Evolutionary conservation across 345 rosid species (phyloP), one percentile per base, ranked within the genome.

Genomic region (Dipteronia dyeriana): DNA sequence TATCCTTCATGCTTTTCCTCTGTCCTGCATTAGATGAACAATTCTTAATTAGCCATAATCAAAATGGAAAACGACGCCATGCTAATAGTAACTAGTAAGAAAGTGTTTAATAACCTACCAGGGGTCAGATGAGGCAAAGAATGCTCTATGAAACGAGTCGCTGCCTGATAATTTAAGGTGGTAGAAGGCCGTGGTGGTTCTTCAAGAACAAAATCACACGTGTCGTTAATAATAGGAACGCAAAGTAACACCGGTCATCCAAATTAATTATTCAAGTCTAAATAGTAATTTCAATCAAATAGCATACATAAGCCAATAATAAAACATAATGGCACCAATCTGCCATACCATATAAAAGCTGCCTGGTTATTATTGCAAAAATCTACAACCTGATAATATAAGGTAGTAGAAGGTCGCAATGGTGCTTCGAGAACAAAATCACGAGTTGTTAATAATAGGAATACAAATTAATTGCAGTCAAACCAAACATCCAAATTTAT

Each of bases 131-230:
- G 91, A 49, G 97, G 94, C 80, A 96, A 86, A 41, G 98, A 92
- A 86, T 94, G 97, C 75, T 88, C 90, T 19, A 96, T 94, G 85
- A 96, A 87, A 66, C 97, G 98, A 62, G 94, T 85, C 13, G 99
- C 92, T 59, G 97, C 99, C 75, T 76, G 94, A 84, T 82, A 83
- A 85, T 96, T 94, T 83, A 96, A 86, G 75, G 87, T 82, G 64
- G 97, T 82, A 5, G 97, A 90, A 59, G 92, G 97, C 31, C 86
- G 92, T 73, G 82, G 79, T 53, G 98, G 97, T 54, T 85, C 99
- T 96, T 78, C 85, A 80, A 68, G 57, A 73, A 83, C 59, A 68
- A 73, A 78, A 70, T 65, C 61, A n/a, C 54, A 13, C 75, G 75
- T 49, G 54, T 45, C 12, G 13, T 26, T 73, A 45, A 69, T 16